Percentiles rank a stretch among this genome's conserved stretches.
phyloP scores from a whole-genome alignment of 2,329 filamentous ascomycete genomes.

The Pezicula rhizophila region DNA sequence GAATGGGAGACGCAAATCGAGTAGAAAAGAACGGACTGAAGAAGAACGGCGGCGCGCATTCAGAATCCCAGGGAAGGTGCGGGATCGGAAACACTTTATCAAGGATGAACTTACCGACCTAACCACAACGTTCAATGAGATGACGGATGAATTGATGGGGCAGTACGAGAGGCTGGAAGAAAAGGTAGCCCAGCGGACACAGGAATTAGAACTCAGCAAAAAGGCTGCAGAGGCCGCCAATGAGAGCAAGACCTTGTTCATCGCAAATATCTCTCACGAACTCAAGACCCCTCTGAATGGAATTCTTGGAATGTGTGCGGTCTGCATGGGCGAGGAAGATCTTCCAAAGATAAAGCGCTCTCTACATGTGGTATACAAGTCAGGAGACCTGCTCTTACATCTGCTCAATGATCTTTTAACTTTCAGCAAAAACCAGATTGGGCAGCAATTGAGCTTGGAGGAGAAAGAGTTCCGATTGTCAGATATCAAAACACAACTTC shows the following conservation, averaged over 20 bases:
- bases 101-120: slow-evolving; percentile 83
- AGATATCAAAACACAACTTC: slow-evolving; percentile 77
- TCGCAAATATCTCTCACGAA: slow-evolving; percentile 85
- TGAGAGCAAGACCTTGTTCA: slow-evolving; percentile 94
- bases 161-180: slow-evolving; percentile 83
- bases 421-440: slow-evolving; percentile 93
- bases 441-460: slow-evolving; percentile 74
- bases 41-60: slow-evolving; percentile 43
- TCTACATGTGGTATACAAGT: slow-evolving; percentile 83
- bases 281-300: slow-evolving; percentile 93
- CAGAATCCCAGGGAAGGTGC: slow-evolving; percentile 79
- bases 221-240: slow-evolving; percentile 92
- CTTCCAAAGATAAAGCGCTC: slow-evolving; percentile 72
- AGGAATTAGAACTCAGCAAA: slow-evolving; percentile 82
- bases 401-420: slow-evolving; percentile 84
- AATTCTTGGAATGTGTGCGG: slow-evolving; percentile 87
- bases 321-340: slow-evolving; percentile 89
- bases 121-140: slow-evolving; percentile 82
- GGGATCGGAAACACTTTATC: slow-evolving; percentile 66
- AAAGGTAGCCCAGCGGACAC: slow-evolving; percentile 75
- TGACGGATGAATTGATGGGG: slow-evolving; percentile 83
- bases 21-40: slow-evolving; percentile 35
- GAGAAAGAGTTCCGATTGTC: slow-evolving; percentile 78
- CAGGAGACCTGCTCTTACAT: slow-evolving; percentile 76
- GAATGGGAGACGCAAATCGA: slow-evolving; percentile 15